Percentiles rank a stretch among this genome's conserved stretches.
phyloP scores from a whole-genome alignment of 2,329 filamentous ascomycete genomes.

The Emericellopsis atlantica region DNA sequence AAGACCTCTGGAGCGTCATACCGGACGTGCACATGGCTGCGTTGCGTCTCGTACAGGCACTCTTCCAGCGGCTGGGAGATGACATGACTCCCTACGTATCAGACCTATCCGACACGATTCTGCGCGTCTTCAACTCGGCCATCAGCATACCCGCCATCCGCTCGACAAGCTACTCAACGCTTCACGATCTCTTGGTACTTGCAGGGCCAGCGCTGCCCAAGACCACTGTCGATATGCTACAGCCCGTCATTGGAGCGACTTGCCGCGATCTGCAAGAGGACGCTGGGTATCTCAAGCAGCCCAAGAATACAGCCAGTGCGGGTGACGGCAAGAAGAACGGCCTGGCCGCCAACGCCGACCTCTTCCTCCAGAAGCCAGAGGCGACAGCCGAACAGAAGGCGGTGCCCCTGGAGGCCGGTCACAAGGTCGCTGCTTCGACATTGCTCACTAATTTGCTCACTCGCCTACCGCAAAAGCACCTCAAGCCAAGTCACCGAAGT shows the following conservation, averaged over 20 bases:
- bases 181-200: constrained; percentile 43
- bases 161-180: constrained; percentile 43
- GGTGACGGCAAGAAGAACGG: constrained; percentile 24
- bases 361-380: constrained; percentile 42
- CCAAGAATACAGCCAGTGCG: constrained; percentile 17
- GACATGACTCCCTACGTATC: constrained; percentile 47
- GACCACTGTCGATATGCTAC: constrained; percentile 48
- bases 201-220: constrained; percentile 57
- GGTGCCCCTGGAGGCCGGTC: constrained; percentile 24
- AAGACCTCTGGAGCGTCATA: constrained; percentile 61
- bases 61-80: constrained; percentile 45
- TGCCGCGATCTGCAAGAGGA: constrained; percentile 61
- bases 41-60: constrained; percentile 45
- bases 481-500: constrained; percentile 60
- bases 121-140: constrained; percentile 55
- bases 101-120: constrained; percentile 56
- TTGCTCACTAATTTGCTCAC: constrained; percentile 54
- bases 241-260: constrained; percentile 49
- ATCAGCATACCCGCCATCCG: constrained; percentile 43
- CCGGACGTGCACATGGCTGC: constrained; percentile 63
- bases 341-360: constrained; percentile 52
- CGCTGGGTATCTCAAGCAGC: constrained; percentile 30
- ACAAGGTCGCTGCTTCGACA: constrained; percentile 41
- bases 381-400: constrained; percentile 17
- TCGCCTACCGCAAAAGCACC: constrained; percentile 48